Percentiles rank a stretch among this genome's conserved stretches.
phyloP scores from a whole-genome alignment of 2,329 filamentous ascomycete genomes.

The Seiridium unicorne region DNA sequence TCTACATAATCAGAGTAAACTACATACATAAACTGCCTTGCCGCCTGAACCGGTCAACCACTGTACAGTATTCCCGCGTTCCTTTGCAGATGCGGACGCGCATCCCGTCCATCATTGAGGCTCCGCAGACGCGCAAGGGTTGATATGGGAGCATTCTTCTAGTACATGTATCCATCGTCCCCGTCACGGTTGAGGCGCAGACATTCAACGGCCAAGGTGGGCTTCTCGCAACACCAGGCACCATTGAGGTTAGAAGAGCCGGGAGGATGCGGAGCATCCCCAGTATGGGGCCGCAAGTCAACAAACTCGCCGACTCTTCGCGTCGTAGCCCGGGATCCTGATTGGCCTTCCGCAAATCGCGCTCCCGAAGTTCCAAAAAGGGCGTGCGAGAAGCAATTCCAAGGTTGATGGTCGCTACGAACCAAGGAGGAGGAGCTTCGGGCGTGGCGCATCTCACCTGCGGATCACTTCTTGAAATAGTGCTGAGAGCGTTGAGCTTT shows the following conservation, averaged over 20 bases:
- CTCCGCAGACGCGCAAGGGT: background rate
- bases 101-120: background rate
- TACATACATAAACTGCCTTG: background rate
- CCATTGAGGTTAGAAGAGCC: background rate
- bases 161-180: background rate
- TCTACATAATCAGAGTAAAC: background rate
- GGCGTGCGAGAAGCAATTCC: background rate
- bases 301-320: background rate
- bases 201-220: background rate
- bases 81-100: background rate
- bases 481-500: background rate
- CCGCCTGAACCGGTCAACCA: background rate
- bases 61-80: too few species aligned
- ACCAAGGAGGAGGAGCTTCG: background rate
- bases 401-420: background rate
- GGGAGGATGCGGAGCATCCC: background rate
- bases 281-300: background rate
- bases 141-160: background rate
- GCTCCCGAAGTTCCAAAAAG: background rate
- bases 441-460: background rate
- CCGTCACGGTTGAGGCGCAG: conserved; percentile 1
- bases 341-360: background rate
- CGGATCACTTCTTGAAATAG: background rate
- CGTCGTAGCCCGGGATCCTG: background rate
- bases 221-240: background rate